Evolutionary conservation across 2,329 filamentous ascomycete species (phyloP), one percentile per base, ranked within the genome.

Genomic region (Neurospora sp.): DNA sequence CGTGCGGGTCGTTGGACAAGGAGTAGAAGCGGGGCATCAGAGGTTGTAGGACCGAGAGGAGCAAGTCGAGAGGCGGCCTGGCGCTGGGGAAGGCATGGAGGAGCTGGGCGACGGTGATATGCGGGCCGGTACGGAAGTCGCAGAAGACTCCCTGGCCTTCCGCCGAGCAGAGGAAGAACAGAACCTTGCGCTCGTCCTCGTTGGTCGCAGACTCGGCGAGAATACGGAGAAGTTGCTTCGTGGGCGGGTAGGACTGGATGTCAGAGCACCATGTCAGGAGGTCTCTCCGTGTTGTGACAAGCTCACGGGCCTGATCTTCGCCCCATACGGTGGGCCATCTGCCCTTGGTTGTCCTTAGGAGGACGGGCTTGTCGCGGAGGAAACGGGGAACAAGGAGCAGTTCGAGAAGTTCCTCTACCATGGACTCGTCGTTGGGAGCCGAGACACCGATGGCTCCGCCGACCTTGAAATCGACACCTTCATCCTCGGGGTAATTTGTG

Each of bases 21-120:
- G 95, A 98, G 83, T 99, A 99, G 84, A 99, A 99, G 71, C 96
- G 92, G 2, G 96, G 96, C 95, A 98, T 98, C 68, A 98, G 86
- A 67, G 93, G 91, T 76, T 91, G 92, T 68, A 97, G 87, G 62
- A 91, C 87, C 2, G 91, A 92, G 42, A 97, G 86, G 11, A 99
- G 84, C 71, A 89, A 84, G 69, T 96, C 92, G 75, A 99, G 84
- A 4, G 95, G 93, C 68, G 96, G 96, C 78, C 93, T 92, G 7
- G 93, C 89, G 52, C 93, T 97, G 2, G 96, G 93, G 84, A 99
- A 99, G 1, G 96, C 96, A 77, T 91, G 86, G 38, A 99, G 87
- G 7, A 99, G 86, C 81, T 98, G 96, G 17, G 90, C 85, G 23
- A 99, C 82, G 42, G 93, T 94, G 76, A 97, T 86, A 78, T 97